Evolutionary conservation across 2,329 filamentous ascomycete species (phyloP), one percentile per base, ranked within the genome.

Genomic region (Apiospora kogelbergensis): DNA sequence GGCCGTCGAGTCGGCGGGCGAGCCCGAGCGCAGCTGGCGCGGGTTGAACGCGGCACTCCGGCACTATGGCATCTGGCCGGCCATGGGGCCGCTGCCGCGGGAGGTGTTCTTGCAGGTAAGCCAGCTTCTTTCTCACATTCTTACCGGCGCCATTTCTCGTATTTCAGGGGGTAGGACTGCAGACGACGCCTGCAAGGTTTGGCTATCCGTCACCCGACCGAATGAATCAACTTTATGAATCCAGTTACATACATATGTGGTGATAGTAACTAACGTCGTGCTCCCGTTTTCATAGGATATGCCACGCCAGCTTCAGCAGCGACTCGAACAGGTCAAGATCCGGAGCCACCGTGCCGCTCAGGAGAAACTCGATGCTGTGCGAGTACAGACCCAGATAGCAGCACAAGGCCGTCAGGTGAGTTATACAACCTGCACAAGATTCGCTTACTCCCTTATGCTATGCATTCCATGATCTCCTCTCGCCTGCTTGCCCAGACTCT

Each of bases 1-100:
- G 67, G 68, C 72, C 3, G 63, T 72, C 15, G 71, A 74, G 48
- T 42, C 69, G 37, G 68, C 68, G 30, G 48, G 48, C 44, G 69
- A 69, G 30, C 69, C 71, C 33, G 69, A 68, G 46, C 67, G 63
- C 44, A 64, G 13, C 26, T 46, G 48, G 42, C 66, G 67, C 15
- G 41, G 66, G 11, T 1, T 70, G 33, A 66, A 70, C 11, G 66
- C 66, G 40, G 57, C 45, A 40, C 63, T 70, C 20, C 6, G n/a
- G 37, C 24, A 48, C 9, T 70, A 68, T 66, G 60, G 63, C 22
- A 46, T 68, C 37, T 70, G 69, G 66, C 66, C 66, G 63, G 65
- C 42, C 10, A 64, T 68, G 33, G 69, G 66, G 2, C 66, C 69
- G 30, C 24, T 68, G 63, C 69, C 69, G 17, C 66, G 69, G 26